Evolutionary conservation across 169 alveolate species (phyloP).

Genomic region (Plasmodium cynomolgi): DNA sequence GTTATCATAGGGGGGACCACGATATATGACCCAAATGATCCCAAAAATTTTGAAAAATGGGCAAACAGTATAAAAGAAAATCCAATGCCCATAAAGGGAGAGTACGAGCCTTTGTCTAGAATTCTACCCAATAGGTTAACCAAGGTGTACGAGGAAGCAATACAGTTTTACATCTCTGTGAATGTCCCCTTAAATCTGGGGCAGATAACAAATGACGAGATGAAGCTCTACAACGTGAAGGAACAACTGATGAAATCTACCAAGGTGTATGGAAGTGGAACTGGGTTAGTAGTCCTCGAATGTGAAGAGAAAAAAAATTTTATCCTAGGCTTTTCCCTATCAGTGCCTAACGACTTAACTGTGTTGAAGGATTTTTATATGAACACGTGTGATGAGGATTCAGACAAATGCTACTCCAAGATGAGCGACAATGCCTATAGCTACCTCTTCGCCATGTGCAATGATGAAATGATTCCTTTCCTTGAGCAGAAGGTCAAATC

Average conservation of each 20-base stretch:
- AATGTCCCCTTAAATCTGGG: slow-evolving; percentile 59
- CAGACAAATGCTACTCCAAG: slow-evolving; percentile 62
- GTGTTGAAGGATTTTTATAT: slow-evolving; percentile 45
- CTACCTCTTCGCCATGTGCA: slow-evolving; percentile 69
- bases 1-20: slow-evolving; percentile 85
- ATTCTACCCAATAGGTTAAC: slow-evolving; percentile 67
- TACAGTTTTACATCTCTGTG: slow-evolving; percentile 29
- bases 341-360: slow-evolving; percentile 64
- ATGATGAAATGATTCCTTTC: slow-evolving; percentile 62
- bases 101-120: slow-evolving; percentile 78
- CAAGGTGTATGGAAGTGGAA: slow-evolving; percentile 39
- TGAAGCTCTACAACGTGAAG: slow-evolving; percentile 27
- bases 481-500: slow-evolving; percentile 53
- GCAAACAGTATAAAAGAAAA: slow-evolving; percentile 78
- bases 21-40: slow-evolving; percentile 82
- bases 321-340: slow-evolving; percentile 54
- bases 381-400: slow-evolving; percentile 57
- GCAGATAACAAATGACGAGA: slow-evolving; percentile 41
- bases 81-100: slow-evolving; percentile 86
- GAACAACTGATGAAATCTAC: slow-evolving; percentile 43
- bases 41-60: slow-evolving; percentile 79
- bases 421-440: slow-evolving; percentile 57
- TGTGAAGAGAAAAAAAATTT: slow-evolving; percentile 74
- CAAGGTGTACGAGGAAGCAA: slow-evolving; percentile 48
- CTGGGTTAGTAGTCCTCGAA: slow-evolving; percentile 53